phyloP scores from a whole-genome alignment of 208 protist species.

The Crithidia brevicula region DNA sequence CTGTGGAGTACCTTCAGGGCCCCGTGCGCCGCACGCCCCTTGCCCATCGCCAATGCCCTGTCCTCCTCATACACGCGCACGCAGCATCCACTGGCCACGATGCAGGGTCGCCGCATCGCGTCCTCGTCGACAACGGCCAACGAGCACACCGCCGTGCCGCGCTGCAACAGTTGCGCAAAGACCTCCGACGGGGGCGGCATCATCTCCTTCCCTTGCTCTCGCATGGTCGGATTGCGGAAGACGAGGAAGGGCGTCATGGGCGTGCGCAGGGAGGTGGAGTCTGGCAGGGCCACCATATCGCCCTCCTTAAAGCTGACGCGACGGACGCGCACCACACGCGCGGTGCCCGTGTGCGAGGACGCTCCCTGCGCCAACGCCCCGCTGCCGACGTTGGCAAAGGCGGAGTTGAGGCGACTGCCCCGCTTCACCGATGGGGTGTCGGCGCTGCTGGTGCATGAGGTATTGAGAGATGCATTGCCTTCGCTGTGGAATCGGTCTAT shows the following conservation, averaged over 20 bases:
- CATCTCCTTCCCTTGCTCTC: slow-evolving; percentile 32
- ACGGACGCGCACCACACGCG: neutral
- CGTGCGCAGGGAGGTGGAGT: slow-evolving; percentile 23
- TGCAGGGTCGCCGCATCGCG: slow-evolving; percentile 20
- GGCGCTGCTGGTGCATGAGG: neutral
- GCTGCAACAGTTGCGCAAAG: slow-evolving; percentile 17
- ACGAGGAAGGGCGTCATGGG: slow-evolving; percentile 7
- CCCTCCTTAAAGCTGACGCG: slow-evolving; percentile 29
- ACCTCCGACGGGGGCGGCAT: slow-evolving; percentile 20
- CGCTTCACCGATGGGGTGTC: neutral
- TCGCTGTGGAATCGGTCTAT: too few relatives aligned
- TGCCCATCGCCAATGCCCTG: slow-evolving; percentile 10
- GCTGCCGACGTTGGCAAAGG: slow-evolving; percentile 2
- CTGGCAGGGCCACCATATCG: slow-evolving; percentile 24
- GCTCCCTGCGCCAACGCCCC: neutral
- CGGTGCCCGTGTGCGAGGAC: neutral
- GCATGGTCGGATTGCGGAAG: slow-evolving; percentile 37
- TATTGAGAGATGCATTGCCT: neutral
- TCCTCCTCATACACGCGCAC: slow-evolving; percentile 33
- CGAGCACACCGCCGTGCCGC: slow-evolving; percentile 15
- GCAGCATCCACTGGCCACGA: slow-evolving; percentile 30
- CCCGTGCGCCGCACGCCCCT: neutral
- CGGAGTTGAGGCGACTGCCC: neutral
- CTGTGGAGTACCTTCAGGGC: slow-evolving; percentile 1
- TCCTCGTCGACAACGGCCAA: slow-evolving; percentile 37